phyloP scores from a whole-genome alignment of 441 rosid species.

The Erodium moschatum region DNA sequence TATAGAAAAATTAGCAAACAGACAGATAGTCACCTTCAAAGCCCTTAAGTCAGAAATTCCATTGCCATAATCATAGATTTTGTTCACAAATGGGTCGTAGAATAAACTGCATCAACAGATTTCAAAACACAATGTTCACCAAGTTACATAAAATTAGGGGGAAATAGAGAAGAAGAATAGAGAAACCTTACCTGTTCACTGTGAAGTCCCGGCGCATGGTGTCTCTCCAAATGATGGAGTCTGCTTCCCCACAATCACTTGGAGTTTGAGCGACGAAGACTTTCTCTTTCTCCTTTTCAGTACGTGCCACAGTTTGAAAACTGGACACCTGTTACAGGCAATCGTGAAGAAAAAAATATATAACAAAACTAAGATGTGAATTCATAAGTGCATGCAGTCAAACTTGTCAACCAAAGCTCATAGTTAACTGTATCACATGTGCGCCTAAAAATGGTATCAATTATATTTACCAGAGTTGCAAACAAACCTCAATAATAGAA shows the following conservation, averaged over 20 bases:
- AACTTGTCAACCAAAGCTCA: conserved; percentile 17
- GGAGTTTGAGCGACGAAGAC: conserved; percentile 28
- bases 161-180: conserved; percentile 8
- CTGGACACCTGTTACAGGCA: conserved; percentile 64
- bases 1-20: conserved; percentile 15
- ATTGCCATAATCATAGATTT: conserved; percentile 61
- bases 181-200: conserved; percentile 55
- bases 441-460: not conserved
- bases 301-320: conserved; percentile 53
- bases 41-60: conserved; percentile 66
- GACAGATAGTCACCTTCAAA: conserved; percentile 45
- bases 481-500: conserved; percentile 62
- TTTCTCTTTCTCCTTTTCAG: conserved; percentile 33
- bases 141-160: conserved; percentile 9
- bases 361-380: conserved; percentile 14
- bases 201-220: conserved; percentile 83
- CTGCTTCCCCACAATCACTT: conserved; percentile 36
- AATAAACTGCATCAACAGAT: conserved; percentile 54
- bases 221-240: conserved; percentile 64
- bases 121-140: conserved; percentile 15
- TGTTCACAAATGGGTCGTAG: conserved; percentile 53
- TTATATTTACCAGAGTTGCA: conserved; percentile 12
- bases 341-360: not conserved
- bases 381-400: conserved; percentile 2
- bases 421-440: conserved; percentile 9